These are phyloP conservation scores for Cubamyces lactineus DNA, from an alignment of 768 basidiomycete genomes.

Conservation along the genomic window DNA sequence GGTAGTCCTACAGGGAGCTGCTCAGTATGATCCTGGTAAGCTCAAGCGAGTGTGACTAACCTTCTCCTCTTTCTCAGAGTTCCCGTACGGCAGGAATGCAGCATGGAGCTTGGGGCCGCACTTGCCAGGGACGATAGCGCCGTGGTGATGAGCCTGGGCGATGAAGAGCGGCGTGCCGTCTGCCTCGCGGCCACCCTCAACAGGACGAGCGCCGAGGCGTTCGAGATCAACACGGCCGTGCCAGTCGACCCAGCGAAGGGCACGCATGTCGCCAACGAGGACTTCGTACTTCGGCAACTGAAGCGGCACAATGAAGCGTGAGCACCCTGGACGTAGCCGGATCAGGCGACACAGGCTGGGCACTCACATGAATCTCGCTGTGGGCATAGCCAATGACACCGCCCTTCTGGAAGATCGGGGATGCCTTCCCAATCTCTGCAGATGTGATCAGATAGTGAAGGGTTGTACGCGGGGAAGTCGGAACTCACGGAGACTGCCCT, in stretches of 20 bases:
- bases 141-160: conserved; percentile 57
- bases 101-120: conserved; percentile 56
- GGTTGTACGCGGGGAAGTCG: not conserved
- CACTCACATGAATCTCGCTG: conserved; percentile 59
- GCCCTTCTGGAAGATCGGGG: conserved; percentile 58
- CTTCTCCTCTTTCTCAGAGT: conserved; percentile 54
- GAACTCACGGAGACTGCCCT: conserved; percentile 59
- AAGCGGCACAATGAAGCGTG: not conserved
- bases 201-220: conserved; percentile 51
- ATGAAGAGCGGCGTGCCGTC: conserved; percentile 65
- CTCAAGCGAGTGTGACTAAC: conserved; percentile 36
- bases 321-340: not conserved
- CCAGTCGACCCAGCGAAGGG: conserved; percentile 59
- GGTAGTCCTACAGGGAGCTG: conserved; percentile 40
- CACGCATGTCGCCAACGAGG: conserved; percentile 63
- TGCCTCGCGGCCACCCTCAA: conserved; percentile 70
- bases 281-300: conserved; percentile 69
- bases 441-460: conserved; percentile 24
- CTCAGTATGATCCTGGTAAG: not conserved
- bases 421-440: conserved; percentile 71
- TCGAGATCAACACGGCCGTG: conserved; percentile 49
- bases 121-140: conserved; percentile 66
- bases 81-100: conserved; percentile 55
- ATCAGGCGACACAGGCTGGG: not conserved
- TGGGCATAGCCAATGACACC: conserved; percentile 64